Evolutionary conservation across 345 rosid species (phyloP).

Genomic region (Sisymbrium altissimum): DNA sequence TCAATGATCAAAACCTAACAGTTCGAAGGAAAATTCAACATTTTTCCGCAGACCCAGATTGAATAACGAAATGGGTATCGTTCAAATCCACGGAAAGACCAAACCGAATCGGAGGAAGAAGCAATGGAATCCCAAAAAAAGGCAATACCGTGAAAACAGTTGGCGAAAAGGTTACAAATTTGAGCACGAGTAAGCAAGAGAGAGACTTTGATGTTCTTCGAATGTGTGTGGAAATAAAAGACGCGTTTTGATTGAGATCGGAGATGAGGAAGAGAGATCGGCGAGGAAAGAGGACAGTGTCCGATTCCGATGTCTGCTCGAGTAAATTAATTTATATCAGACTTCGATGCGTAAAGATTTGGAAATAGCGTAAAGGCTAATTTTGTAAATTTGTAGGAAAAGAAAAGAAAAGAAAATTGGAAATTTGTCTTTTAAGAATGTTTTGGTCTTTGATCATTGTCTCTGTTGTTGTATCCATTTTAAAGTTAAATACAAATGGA

Average conservation of each 20-base stretch:
- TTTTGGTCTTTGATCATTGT: conserved; percentile 30
- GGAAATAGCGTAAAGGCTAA: conserved; percentile 28
- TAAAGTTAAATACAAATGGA: too few relatives aligned
- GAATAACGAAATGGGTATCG: conserved; percentile 18
- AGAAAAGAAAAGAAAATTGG: background rate
- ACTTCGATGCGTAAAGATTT: conserved; percentile 18
- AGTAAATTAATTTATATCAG: background rate
- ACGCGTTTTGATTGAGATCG: conserved; percentile 26
- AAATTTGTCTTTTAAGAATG: conserved; percentile 16
- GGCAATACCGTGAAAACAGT: background rate
- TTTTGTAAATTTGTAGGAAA: background rate
- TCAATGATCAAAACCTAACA: conserved; percentile 15
- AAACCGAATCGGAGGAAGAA: conserved; percentile 2
- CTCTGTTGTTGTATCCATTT: conserved; percentile 11
- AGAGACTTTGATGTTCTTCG: conserved; percentile 15
- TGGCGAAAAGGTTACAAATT: background rate
- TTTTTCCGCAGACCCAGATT: conserved; percentile 15
- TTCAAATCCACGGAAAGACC: background rate
- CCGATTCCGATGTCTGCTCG: conserved; percentile 31
- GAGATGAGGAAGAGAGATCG: conserved; percentile 27
- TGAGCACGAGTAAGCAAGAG: background rate
- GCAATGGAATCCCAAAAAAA: background rate
- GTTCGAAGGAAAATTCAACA: conserved; percentile 8
- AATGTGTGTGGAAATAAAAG: background rate
- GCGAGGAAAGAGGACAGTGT: conserved; percentile 32